Percentiles rank a stretch among this genome's conserved stretches.
Evolutionary conservation across 2,329 filamentous ascomycete genomes (phyloP).

Genomic region (Botryosphaeria dothidea): DNA sequence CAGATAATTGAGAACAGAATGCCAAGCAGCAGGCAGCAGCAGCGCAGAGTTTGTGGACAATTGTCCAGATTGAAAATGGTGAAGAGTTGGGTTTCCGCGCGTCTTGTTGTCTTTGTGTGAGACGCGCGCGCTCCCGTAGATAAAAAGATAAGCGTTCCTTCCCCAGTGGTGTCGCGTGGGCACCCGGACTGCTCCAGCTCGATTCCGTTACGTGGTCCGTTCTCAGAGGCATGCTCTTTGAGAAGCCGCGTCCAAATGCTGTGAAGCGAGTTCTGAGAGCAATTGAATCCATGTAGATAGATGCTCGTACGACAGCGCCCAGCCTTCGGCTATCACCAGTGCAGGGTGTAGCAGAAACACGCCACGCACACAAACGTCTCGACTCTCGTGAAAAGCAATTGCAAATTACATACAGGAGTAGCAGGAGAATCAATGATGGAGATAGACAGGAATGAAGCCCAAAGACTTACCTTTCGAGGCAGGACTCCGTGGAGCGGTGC

Average conservation of each 20-base stretch:
- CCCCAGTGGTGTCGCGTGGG: conserved; percentile 6
- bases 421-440: neutral
- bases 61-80: neutral
- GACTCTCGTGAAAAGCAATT: neutral
- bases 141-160: conserved; percentile 15
- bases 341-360: neutral
- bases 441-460: neutral
- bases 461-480: conserved; percentile 11
- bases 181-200: neutral
- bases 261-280: neutral
- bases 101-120: neutral
- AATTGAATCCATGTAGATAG: neutral
- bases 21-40: neutral
- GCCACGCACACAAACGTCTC: neutral
- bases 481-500: neutral
- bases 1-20: neutral
- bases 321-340: neutral
- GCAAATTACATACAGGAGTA: neutral
- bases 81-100: neutral
- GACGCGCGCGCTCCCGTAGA: conserved; percentile 2
- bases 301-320: neutral
- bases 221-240: neutral
- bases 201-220: neutral
- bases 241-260: neutral
- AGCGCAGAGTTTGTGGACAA: neutral